Base-by-base conservation (phyloP, 768 basidiomycete genomes). In the Neoboletus brunneissimus region DNA sequence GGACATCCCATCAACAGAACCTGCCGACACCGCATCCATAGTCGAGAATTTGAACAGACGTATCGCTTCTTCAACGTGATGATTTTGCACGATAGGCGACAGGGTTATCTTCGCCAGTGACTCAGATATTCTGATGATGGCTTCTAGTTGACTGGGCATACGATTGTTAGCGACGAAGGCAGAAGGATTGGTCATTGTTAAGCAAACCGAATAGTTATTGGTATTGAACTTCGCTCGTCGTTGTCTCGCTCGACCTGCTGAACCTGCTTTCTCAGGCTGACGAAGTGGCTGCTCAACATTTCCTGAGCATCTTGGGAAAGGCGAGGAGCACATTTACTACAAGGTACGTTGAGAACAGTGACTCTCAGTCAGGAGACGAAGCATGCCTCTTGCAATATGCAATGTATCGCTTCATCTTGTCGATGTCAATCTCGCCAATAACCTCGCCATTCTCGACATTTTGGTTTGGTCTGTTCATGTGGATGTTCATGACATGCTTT, bases 341-440 rank as follows among this genome's bases (percentile, higher is more conserved):
- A 16, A 25, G 9, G 20, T 12, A 29, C 18, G 13, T 18, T 32
- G 49, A 65, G 48, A 59, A 50, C 27, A 44, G 20, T 40, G 18
- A 29, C 29, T n/a, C 35, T 29, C 15, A 29, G 16, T 27, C 22
- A 40, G 31, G 7, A 44, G 52, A 47, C 32, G 35, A 54, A 40
- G 67, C 79, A 48, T 67, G 91, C 96, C 85, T 86, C 74, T 98
- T 98, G 81, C 93, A 97, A 69, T 94, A 98, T 11, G 94, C 85
- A 57, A 98, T 90, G 66, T 91, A 99, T 51, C 93, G 84, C 77
- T 95, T 98, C 97, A 99, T 99, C 77, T 94, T 96, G 67, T 97
- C 97, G 40, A 98, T 80, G 62, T 91, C 88, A 54, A 99, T 91
- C 74, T 99, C 97, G 7, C 93, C 96, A 1, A 85, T 79, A 5